Percentiles rank a stretch among this genome's conserved stretches.
Evolutionary conservation across 257 asterid species (phyloP).

Genomic region (Sherardia arvensis): DNA sequence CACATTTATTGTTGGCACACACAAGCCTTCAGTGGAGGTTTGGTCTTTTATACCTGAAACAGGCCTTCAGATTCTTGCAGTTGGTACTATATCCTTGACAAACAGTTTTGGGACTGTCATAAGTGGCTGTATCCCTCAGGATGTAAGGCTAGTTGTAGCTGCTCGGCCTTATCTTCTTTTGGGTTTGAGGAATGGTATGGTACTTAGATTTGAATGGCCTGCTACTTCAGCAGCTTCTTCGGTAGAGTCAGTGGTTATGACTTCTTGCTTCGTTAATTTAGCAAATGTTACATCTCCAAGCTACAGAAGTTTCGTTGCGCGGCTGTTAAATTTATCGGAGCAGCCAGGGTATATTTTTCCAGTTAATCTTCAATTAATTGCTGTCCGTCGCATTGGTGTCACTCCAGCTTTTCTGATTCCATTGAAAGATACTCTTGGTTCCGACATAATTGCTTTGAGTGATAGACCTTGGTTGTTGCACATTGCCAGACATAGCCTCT

Average conservation of each 20-base stretch:
- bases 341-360: slow-evolving; percentile 36
- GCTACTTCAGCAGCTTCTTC: slow-evolving; percentile 29
- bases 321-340: slow-evolving; percentile 29
- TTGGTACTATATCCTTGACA: slow-evolving; percentile 64
- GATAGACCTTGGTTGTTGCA: slow-evolving; percentile 99
- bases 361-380: slow-evolving; percentile 73
- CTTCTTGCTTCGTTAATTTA: slow-evolving; percentile 33
- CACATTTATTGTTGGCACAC: slow-evolving; percentile 77
- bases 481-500: slow-evolving; percentile 93
- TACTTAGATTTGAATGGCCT: slow-evolving; percentile 99
- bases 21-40: slow-evolving; percentile 92
- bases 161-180: slow-evolving; percentile 78
- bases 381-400: slow-evolving; percentile 92
- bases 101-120: slow-evolving; percentile 63
- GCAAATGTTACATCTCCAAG: slow-evolving; percentile 27
- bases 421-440: slow-evolving; percentile 64
- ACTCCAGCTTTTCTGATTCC: slow-evolving; percentile 93
- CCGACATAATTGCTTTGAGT: slow-evolving; percentile 89
- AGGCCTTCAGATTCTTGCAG: slow-evolving; percentile 62
- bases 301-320: slow-evolving; percentile 22
- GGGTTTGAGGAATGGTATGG: slow-evolving; percentile 97
- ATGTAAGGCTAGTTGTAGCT: slow-evolving; percentile 82
- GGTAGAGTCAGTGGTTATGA: slow-evolving; percentile 22
- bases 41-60: slow-evolving; percentile 53
- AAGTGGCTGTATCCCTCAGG: slow-evolving; percentile 91